These are phyloP conservation scores for Rhodotorula sp. DNA, from an alignment of 1,284 basidiomycete genomes.

Conservation along the genomic window DNA sequence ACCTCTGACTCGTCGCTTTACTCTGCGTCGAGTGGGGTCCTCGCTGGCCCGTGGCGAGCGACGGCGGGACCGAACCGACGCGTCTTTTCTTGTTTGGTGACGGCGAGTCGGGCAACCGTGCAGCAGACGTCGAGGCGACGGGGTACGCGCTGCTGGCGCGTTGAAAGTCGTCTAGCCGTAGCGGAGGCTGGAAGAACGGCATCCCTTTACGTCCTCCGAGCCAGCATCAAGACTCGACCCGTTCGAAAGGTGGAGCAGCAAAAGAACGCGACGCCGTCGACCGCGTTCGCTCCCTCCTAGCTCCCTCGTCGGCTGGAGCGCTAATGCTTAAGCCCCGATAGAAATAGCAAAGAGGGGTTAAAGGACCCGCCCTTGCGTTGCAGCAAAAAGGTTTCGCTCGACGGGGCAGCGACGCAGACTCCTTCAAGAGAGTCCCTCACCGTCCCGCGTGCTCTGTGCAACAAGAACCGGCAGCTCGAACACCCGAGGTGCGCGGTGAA, in stretches of 20 bases:
- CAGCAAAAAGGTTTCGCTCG: slow-evolving; percentile 14
- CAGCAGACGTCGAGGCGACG: neutral
- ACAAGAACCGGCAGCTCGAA: slow-evolving; percentile 16
- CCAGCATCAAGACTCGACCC: neutral
- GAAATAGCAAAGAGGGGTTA: too few species aligned
- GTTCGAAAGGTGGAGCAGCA: too few species aligned
- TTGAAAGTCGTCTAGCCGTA: slow-evolving; percentile 12
- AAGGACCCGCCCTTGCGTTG: too few species aligned
- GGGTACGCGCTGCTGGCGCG: neutral
- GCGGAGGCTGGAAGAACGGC: slow-evolving; percentile 7
- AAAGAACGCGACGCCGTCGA: too few species aligned
- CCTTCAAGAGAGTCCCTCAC: slow-evolving; percentile 24
- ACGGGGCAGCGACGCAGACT: slow-evolving; percentile 12
- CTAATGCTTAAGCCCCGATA: too few species aligned
- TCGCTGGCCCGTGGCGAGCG: neutral
- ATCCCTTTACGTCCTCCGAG: neutral
- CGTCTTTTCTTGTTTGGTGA: slow-evolving; percentile 28
- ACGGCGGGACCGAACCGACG: slow-evolving; percentile 4
- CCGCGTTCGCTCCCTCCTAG: too few species aligned
- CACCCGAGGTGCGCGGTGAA: slow-evolving; percentile 7
- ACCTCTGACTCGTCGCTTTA: neutral
- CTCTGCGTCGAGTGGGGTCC: neutral
- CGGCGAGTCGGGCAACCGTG: slow-evolving; percentile 4
- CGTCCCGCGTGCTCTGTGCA: slow-evolving; percentile 15
- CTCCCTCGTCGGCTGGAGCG: too few species aligned